phyloP scores from a whole-genome alignment of 2,329 filamentous ascomycete species.

The Paecilomyces sp. region DNA sequence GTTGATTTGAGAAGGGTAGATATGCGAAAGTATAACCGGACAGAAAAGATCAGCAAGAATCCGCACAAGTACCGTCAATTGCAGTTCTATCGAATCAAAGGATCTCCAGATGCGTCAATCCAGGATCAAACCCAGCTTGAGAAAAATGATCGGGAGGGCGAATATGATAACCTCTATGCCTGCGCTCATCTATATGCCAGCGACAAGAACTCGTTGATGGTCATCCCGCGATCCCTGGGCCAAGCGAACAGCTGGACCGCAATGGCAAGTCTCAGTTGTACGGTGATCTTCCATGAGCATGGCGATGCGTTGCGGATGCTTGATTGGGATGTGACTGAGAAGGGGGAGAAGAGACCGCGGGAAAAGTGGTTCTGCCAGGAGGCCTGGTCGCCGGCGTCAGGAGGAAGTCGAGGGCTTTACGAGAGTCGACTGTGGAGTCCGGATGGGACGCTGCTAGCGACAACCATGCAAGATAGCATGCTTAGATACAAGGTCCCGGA shows the following conservation, averaged over 20 bases:
- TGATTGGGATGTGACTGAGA: slow-evolving; percentile 19
- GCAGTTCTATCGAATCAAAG: slow-evolving; percentile 40
- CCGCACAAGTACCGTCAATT: slow-evolving; percentile 36
- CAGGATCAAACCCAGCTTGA: slow-evolving; percentile 11
- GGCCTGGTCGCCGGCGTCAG: slow-evolving; percentile 38
- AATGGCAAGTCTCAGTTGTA: slow-evolving; percentile 44
- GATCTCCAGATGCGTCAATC: slow-evolving; percentile 24
- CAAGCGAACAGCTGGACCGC: slow-evolving; percentile 30
- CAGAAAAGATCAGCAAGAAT: slow-evolving; percentile 14
- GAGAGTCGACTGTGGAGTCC: slow-evolving; percentile 41
- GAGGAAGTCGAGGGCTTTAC: slow-evolving; percentile 39
- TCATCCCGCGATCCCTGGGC: slow-evolving; percentile 45
- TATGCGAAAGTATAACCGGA: slow-evolving; percentile 43
- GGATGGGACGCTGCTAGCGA: slow-evolving; percentile 39
- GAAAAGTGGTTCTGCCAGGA: slow-evolving; percentile 46
- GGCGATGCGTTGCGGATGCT: slow-evolving; percentile 35
- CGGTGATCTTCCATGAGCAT: slow-evolving; percentile 41
- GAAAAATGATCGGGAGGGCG: slow-evolving; percentile 20
- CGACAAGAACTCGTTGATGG: slow-evolving; percentile 48
- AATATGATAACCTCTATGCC: slow-evolving; percentile 47
- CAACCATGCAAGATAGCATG: slow-evolving; percentile 45
- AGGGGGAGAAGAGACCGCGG: slow-evolving; percentile 12
- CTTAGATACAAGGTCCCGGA: slow-evolving; percentile 20
- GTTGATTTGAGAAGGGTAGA: slow-evolving; percentile 47
- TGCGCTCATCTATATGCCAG: slow-evolving; percentile 53